A percentile compares a stretch with the other conserved stretches of the same genome.
Evolutionary conservation across 768 basidiomycete genomes (phyloP).

Genomic region (Podaxis rugospora): DNA sequence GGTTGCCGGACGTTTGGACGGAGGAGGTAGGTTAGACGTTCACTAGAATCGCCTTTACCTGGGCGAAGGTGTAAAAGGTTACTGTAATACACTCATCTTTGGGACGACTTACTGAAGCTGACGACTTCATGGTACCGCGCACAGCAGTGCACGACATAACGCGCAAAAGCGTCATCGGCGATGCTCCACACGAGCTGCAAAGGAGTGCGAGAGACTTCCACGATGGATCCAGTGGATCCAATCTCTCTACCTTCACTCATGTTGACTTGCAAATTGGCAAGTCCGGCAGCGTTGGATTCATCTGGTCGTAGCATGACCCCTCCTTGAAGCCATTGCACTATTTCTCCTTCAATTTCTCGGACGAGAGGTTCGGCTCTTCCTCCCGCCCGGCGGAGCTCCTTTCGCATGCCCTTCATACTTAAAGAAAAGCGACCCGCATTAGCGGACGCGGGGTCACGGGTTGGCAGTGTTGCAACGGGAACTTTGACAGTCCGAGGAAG

Average conservation of each 20-base stretch:
- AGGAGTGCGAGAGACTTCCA: slow-evolving; percentile 65
- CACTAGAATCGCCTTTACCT: slow-evolving; percentile 58
- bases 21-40: slow-evolving; percentile 73
- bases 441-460: slow-evolving; percentile 47
- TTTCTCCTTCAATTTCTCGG: slow-evolving; percentile 59
- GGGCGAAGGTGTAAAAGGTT: background rate
- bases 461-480: slow-evolving; percentile 38
- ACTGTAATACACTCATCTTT: background rate
- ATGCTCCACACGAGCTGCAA: slow-evolving; percentile 73
- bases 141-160: slow-evolving; percentile 81
- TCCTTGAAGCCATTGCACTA: slow-evolving; percentile 60
- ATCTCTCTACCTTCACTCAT: slow-evolving; percentile 37
- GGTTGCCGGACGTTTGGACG: slow-evolving; percentile 71
- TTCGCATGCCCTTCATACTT: slow-evolving; percentile 71
- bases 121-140: slow-evolving; percentile 77
- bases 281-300: slow-evolving; percentile 8
- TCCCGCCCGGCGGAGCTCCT: slow-evolving; percentile 58
- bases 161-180: slow-evolving; percentile 64
- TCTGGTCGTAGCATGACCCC: slow-evolving; percentile 56
- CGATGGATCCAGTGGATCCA: slow-evolving; percentile 47
- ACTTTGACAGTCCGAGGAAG: slow-evolving; percentile 57
- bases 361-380: slow-evolving; percentile 61
- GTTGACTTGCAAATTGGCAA: slow-evolving; percentile 16
- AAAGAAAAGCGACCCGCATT: slow-evolving; percentile 75
- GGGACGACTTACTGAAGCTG: slow-evolving; percentile 63